Conservation (phyloP, 495 filamentous ascomycete genomes). For the Tetracladium marchalianum region DNA sequence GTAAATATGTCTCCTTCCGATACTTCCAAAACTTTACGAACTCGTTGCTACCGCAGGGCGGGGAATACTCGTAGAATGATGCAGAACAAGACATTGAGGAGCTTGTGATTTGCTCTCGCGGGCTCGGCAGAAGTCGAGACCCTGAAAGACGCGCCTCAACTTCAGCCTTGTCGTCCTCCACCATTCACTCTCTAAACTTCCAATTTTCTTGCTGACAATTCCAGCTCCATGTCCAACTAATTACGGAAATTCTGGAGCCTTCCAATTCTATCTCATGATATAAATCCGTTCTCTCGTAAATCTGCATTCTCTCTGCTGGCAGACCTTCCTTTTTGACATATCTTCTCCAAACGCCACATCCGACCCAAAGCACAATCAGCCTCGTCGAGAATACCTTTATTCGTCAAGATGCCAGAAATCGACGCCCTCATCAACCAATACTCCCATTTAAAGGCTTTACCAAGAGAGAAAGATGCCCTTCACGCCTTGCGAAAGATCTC, state of each 20-base stretch:
- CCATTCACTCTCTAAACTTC: not conserved
- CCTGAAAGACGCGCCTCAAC: not conserved
- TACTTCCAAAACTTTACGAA: not conserved
- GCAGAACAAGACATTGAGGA: no score
- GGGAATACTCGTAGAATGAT: no score
- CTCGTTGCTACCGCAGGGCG: no score
- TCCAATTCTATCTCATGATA: not conserved
- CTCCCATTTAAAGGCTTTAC: conserved; percentile 65
- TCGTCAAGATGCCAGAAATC: conserved; percentile 46
- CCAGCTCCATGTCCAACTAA: not conserved
- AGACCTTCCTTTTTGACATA: no score
- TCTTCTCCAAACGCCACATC: no score
- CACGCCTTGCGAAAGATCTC: conserved; percentile 73
- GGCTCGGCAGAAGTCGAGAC: not conserved
- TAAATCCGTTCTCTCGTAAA: no score
- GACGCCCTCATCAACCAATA: conserved; percentile 67
- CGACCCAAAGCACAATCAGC: not conserved
- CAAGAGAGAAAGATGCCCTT: conserved; percentile 70
- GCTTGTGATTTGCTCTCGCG: no score
- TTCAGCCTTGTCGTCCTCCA: not conserved
- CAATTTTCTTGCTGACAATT: conserved; percentile 13
- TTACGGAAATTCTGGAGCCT: conserved; percentile 8
- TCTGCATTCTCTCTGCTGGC: no score
- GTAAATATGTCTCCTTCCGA: not conserved
- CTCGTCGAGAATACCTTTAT: not conserved